phyloP scores from a whole-genome alignment of 176 grass and related monocot genomes.

The Alloteropsis semialata region DNA sequence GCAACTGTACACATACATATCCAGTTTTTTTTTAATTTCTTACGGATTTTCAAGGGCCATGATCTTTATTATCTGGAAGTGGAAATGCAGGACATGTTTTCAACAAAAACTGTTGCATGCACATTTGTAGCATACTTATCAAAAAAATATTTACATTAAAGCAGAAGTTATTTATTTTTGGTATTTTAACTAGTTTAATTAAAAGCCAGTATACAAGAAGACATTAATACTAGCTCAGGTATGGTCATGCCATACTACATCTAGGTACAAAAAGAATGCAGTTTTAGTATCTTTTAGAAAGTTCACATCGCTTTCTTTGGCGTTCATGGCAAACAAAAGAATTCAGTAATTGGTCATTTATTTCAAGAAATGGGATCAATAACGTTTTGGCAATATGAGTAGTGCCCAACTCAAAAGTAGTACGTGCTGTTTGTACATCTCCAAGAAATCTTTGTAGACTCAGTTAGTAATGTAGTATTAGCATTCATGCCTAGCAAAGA shows the following conservation, averaged over 20 bases:
- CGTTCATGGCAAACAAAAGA: not conserved
- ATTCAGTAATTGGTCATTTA: not conserved
- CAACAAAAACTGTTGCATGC: not conserved
- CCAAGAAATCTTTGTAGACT: not conserved
- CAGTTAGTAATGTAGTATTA: not conserved
- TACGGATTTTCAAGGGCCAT: not conserved
- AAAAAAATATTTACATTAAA: no score
- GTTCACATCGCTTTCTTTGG: not conserved
- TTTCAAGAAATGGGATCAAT: not conserved
- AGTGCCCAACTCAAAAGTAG: not conserved
- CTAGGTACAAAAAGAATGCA: not conserved
- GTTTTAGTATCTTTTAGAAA: not conserved
- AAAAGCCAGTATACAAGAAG: not conserved
- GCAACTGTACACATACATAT: not conserved
- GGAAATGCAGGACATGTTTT: not conserved
- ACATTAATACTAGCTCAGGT: not conserved
- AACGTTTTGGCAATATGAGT: not conserved
- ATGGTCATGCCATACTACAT: not conserved
- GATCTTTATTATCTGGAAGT: not conserved
- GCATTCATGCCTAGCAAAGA: not conserved
- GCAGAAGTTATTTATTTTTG: not conserved
- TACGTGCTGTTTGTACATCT: not conserved
- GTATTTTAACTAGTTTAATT: not conserved
- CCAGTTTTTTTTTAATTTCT: not conserved
- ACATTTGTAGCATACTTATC: not conserved